Evolutionary conservation across 2,329 filamentous ascomycete species (phyloP), one percentile per base, ranked within the genome.

Genomic region (Scedosporium minutisporum): DNA sequence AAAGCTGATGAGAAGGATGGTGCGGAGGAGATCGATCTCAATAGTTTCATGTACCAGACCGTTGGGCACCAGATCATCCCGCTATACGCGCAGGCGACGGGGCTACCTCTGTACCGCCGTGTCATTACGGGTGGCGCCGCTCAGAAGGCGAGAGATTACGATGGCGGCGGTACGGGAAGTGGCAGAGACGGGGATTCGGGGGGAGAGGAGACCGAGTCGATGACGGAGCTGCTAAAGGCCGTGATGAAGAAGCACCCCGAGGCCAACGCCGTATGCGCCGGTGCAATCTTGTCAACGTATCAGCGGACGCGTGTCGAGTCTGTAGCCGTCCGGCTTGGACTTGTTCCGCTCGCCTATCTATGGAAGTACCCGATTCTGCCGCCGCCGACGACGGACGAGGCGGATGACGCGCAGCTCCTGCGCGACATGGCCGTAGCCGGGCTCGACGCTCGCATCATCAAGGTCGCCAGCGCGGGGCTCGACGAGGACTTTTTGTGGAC

Each of bases 31-130:
- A 72, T 70, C 58, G 77, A 97, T 73, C 82, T 96, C 68, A 91
- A 99, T 75, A 97, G 93, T 77, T 97, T 95, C 86, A 99, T 99
- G 95, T 99, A 97, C 79, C 95, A 99, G 79, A 99, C 95, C 3
- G 90, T 97, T 64, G 95, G 95, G 12, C 91, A 97, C 75, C 82
- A 86, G 63, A 79, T 97, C 18, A 88, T 97, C 63, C 91, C 93
- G 2, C 82, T 96, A 16, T 97, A 97, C 72, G 87, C 87, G 64
- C 75, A 83, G 58, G 92, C 91, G 41, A 86, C 96, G 1, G 86
- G 82, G 0, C 80, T 97, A 41, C 93, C 93, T 25, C 80, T 99
- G 1, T 97, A 95, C 74, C 87, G 95, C 21, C 84, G 87, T 68
- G 78, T 85, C 61, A 97, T 97, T 67, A 71, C 74, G 1, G 95